These are phyloP conservation scores for Tuber brumale DNA, from an alignment of 495 filamentous ascomycete genomes.

Conservation along the genomic window DNA sequence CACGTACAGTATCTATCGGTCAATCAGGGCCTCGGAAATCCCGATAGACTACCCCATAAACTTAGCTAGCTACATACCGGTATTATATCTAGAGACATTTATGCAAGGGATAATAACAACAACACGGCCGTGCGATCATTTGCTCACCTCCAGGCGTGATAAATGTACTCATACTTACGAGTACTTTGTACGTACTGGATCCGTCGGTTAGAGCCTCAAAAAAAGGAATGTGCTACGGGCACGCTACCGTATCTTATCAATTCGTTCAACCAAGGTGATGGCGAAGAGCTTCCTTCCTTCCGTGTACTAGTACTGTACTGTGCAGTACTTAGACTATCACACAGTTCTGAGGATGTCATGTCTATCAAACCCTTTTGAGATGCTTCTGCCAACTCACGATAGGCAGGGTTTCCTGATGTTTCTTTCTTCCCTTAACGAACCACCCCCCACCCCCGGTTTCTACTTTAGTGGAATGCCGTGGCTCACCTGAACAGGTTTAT, in stretches of 20 bases:
- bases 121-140: no score
- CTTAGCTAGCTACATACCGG: no score
- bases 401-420: background rate
- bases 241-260: background rate
- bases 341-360: background rate
- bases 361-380: background rate
- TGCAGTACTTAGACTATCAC: background rate
- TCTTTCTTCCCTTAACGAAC: no score
- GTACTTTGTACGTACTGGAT: no score
- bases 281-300: background rate
- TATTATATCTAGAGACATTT: no score
- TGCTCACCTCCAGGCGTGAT: no score
- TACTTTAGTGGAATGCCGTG: background rate
- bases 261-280: background rate
- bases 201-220: no score
- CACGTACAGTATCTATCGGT: no score
- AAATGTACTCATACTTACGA: no score
- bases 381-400: background rate
- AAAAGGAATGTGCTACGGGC: background rate
- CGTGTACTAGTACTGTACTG: background rate
- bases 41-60: no score
- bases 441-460: background rate
- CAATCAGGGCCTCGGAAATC: no score
- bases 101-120: no score
- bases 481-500: background rate